Evolutionary conservation across 2,329 filamentous ascomycete genomes (phyloP).

Genomic region (Trichoderma guizhouense): DNA sequence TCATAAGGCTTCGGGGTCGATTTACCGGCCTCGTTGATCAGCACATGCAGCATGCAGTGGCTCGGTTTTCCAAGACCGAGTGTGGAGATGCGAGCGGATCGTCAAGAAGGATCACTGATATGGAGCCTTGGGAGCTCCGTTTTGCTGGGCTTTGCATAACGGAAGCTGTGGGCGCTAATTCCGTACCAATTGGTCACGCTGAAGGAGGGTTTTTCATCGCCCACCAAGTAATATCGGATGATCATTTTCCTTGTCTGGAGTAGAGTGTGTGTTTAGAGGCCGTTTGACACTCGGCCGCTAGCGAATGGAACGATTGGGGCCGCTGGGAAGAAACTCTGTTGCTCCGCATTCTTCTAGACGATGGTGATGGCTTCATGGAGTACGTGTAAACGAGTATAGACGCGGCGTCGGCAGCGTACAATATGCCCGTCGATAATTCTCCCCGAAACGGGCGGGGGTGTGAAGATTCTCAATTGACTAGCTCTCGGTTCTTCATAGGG

Average conservation of each 20-base stretch:
- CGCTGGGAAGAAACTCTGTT: neutral
- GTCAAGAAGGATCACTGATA: neutral
- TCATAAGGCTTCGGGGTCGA: neutral
- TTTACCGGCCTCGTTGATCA: neutral
- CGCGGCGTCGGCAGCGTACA: neutral
- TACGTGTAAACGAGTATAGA: neutral
- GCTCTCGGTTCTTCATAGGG: neutral
- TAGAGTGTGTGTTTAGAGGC: neutral
- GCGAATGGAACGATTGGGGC: neutral
- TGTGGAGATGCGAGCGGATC: constrained; percentile 10
- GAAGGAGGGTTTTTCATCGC: neutral
- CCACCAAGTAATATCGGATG: neutral
- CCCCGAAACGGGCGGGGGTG: neutral
- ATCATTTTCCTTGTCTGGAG: neutral
- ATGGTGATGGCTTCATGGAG: neutral
- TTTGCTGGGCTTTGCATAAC: neutral
- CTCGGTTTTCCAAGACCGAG: constrained; percentile 5
- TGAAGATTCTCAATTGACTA: neutral
- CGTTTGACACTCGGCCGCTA: neutral
- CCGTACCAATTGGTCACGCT: neutral
- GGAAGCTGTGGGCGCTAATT: neutral
- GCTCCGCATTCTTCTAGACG: neutral
- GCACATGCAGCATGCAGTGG: neutral
- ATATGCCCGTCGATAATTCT: neutral
- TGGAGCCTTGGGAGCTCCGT: neutral